Percentiles rank a stretch among this genome's conserved stretches.
phyloP scores from a whole-genome alignment of 2,329 filamentous ascomycete genomes.

The Diaporthe vexans region DNA sequence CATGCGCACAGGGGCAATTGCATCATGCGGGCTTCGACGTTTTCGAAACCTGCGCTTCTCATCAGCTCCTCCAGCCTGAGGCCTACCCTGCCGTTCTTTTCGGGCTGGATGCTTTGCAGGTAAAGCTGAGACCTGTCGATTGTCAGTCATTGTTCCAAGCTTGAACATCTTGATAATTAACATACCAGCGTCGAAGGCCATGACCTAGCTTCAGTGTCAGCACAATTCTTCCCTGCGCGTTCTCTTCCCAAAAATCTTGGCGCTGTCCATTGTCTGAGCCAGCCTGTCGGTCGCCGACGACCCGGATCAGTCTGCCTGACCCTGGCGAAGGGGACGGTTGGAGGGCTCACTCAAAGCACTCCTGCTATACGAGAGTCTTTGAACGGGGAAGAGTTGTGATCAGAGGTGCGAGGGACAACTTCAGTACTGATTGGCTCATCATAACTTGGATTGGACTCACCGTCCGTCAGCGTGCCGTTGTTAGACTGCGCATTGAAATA shows the following conservation, averaged over 20 bases:
- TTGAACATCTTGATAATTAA: neutral
- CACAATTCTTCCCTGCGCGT: neutral
- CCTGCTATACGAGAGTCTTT: neutral
- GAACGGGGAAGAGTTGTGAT: neutral
- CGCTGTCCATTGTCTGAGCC: neutral
- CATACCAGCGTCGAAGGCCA: conserved; percentile 73
- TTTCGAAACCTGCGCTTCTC: conserved; percentile 74
- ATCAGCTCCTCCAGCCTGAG: conserved; percentile 72
- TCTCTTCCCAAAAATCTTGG: neutral
- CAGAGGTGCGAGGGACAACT: neutral
- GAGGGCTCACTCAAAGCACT: neutral
- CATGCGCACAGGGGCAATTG: conserved; percentile 78
- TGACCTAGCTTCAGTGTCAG: conserved; percentile 59
- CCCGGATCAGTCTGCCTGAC: neutral
- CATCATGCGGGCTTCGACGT: conserved; percentile 76
- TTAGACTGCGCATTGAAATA: conserved; percentile 89
- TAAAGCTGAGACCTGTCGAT: conserved; percentile 67
- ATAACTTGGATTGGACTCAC: conserved; percentile 74
- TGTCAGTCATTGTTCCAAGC: neutral
- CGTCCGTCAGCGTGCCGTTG: conserved; percentile 80
- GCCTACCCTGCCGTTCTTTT: conserved; percentile 77
- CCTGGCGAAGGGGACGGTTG: neutral
- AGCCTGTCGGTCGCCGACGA: neutral
- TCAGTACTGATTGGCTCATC: conserved; percentile 61
- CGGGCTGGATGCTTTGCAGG: conserved; percentile 70